Base-by-base conservation (phyloP, 179 eudicot genomes). In the Silene coronaria region DNA sequence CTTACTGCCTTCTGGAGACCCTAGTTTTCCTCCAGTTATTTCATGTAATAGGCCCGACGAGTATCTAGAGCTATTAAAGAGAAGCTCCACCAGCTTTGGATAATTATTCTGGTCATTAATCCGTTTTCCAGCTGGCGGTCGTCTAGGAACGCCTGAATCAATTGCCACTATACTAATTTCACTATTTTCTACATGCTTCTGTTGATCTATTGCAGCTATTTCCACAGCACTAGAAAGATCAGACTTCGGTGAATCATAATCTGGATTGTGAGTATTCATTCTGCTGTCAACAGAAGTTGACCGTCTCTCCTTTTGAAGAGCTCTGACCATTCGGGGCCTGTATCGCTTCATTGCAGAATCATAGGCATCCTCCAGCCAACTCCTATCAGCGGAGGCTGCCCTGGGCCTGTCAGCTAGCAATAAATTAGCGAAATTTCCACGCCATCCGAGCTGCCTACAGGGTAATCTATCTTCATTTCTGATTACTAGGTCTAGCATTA, bases 391-490 rank as follows among this genome's bases (percentile, higher is more conserved):
- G 78, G 89, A 77, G 67, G 84, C 77, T 78, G 58, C 19, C 58
- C 4, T 51, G 58, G 58, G 21, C 6, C 86, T 91, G 75, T 96
- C 93, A 53, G 99, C 89, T 78, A 89, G 80, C 21, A 51, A 51
- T 51, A 51, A 51, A 51, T 51, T 51, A 51, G 58, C 58, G n/a
- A 51, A 51, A 51, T 96, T 96, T 58, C 99, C 99, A 78, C 98
- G 99, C 99, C 99, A 96, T 19, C 97, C 85, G 23, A 96, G 91
- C 77, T 90, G 89, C 59, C 88, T 88, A 84, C 99, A 96, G 70
- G 97, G 97, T 80, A 96, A 89, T 79, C 99, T 88, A 81, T 96
- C 99, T 86, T 96, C 99, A 36, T 96, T 96, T 86, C 99, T 89
- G 73, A 96, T 91, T 55, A 93, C 92, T 72, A 96, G 90, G 84